Evolutionary conservation across 2,329 filamentous ascomycete species (phyloP), one percentile per base, ranked within the genome.

Genomic region (Epichloe gansuensis): DNA sequence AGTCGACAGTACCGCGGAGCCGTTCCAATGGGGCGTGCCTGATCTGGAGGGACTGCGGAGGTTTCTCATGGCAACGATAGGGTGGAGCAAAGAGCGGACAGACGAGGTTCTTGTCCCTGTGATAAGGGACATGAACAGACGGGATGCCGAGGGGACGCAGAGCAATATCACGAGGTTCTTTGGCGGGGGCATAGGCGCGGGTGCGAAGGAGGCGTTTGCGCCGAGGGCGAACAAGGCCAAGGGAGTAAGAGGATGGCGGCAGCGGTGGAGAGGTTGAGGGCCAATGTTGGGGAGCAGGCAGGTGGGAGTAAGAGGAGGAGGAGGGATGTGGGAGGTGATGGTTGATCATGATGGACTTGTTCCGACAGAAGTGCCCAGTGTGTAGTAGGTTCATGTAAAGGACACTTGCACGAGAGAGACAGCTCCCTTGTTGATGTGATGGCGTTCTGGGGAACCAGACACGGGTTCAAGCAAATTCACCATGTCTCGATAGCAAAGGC

Each of bases 51-150:
- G 88, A 0, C 72, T 98, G 56, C 75, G 94, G 6, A 75, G 77
- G 28, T 98, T 93, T 62, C 74, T 98, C 39, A 95, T 94, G 86
- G 74, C 80, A 1, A 96, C 91, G 2, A 88, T 98, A 59, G 93
- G 93, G 0, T 98, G 93, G 93, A 83, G 77, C 52, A 84, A 86
- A 65, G 91, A 97, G 67, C 77, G 90, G 7, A 97, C 91, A 0
- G 93, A 98, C 62, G 93, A 98, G 67, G 87, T 98, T 2, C 78
- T 98, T 2, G 88, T 98, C 1, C 93, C 93, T 0, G 94, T 98
- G 1, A 93, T 98, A 57, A 79, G 84, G 53, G 93, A 98, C 63
- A 95, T 98, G 87, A 97, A 97, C 65, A 80, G 82, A 4, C 78
- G 93, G 41, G 86, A 88, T 58, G 76, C 82, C 31, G 93, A 97